Conservation (phyloP, 495 filamentous ascomycete genomes). For the Aspergillus olivimuriae region DNA sequence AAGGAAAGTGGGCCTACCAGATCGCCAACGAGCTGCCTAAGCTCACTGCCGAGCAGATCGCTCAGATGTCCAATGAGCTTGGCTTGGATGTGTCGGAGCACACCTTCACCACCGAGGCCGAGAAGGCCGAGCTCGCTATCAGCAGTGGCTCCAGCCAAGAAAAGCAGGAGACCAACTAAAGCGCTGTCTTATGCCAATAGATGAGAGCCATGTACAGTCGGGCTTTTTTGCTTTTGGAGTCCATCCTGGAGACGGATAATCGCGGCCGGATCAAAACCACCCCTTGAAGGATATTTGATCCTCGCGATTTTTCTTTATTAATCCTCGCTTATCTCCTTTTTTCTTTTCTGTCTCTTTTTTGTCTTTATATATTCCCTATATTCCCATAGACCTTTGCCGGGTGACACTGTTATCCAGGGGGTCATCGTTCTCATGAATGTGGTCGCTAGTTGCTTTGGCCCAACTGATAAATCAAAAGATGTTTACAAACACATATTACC, state of each 20-base stretch:
- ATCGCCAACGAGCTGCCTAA: conserved; percentile 31
- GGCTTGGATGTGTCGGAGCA: conserved; percentile 20
- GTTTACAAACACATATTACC: no score
- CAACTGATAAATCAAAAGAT: not conserved
- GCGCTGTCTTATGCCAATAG: not conserved
- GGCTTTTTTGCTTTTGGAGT: not conserved
- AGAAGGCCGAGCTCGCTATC: conserved; percentile 28
- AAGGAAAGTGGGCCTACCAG: conserved; percentile 32
- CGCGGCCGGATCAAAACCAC: not conserved
- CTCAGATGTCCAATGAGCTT: conserved; percentile 23
- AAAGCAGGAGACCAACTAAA: conserved; percentile 11
- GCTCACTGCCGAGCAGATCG: conserved; percentile 29
- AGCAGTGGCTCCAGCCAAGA: conserved; percentile 22
- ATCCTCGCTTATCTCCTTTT: not conserved
- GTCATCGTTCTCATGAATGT: no score
- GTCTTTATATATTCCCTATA: not conserved
- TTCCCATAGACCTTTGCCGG: not conserved
- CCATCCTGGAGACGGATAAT: not conserved
- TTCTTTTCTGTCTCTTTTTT: not conserved
- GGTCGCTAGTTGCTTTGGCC: not conserved
- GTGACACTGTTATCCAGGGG: not conserved
- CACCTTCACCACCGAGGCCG: conserved; percentile 9
- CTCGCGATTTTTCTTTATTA: not conserved
- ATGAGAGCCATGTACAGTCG: not conserved
- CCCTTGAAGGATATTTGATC: not conserved